Evolutionary conservation across 2,329 filamentous ascomycete genomes (phyloP), one percentile per base, ranked within the genome.

Genomic region (Hypoxylon sp.): DNA sequence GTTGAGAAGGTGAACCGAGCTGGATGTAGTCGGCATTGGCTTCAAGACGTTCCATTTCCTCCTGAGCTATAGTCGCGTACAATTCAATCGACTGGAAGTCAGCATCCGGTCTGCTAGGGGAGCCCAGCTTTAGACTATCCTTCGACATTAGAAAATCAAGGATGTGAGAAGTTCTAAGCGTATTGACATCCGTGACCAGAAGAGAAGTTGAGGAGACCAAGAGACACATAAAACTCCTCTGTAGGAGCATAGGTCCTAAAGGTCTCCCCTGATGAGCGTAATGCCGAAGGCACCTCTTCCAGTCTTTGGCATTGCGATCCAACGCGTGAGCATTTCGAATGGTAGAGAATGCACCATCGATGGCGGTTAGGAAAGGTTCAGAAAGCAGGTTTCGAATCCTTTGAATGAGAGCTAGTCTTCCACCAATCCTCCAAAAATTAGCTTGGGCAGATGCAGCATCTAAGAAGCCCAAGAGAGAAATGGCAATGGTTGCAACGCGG

Each of bases 391-490:
- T 83, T 56, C 89, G 89, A 32, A 97, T 80, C 50, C 88, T 86
- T 65, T 91, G 87, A 14, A 97, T 87, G 48, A 98, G 80, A 2
- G 85, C 84, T 27, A 96, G 80, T 56, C 94, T 88, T 70, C 96
- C 91, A 2, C 88, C 85, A 1, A 90, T 83, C 63, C 83, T 88
- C 93, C 94, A 99, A 73, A 97, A 95, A 67, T 90, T 87, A 8
- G 90, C 88, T 75, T 94, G 88, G 5, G 89, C 88, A 2, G 94
- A 89, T 3, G 91, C 90, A 21, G 94, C 94, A 74, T 95, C 89
- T 55, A 99, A 81, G 75, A 99, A 97, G 0, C 96, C 96, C 23
- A 97, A 81, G n/a, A 99, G 82, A 0, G 95, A 95, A 50, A 97
- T 87, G 5, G 91, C 88, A 69, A 97, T 87, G 16, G 91, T 93